Percentiles rank a stretch among this genome's conserved stretches.
Evolutionary conservation across 768 basidiomycete species (phyloP).

Genomic region (Trametes cubensis): DNA sequence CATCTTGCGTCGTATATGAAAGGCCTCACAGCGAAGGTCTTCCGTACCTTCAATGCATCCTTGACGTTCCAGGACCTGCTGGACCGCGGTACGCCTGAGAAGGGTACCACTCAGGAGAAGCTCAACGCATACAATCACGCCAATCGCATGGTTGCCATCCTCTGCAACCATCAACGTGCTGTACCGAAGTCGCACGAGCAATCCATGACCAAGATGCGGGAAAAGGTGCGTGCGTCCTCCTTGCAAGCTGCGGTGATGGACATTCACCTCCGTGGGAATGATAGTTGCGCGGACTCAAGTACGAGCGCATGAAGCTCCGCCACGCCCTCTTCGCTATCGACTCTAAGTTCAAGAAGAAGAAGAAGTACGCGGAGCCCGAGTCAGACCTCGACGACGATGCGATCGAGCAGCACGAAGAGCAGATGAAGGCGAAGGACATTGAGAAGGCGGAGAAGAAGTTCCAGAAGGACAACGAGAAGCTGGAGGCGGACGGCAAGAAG

Average conservation of each 20-base stretch:
- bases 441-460: conserved; percentile 95
- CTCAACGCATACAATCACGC: conserved; percentile 96
- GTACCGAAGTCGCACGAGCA: conserved; percentile 92
- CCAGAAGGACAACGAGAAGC: conserved; percentile 89
- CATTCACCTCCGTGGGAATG: neutral
- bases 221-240: conserved; percentile 63
- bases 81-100: conserved; percentile 68
- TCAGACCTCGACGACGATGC: conserved; percentile 95
- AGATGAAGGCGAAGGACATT: conserved; percentile 75
- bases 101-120: conserved; percentile 90
- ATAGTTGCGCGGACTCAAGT: conserved; percentile 87
- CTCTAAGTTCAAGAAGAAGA: conserved; percentile 78
- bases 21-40: conserved; percentile 97
- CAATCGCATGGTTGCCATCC: conserved; percentile 93
- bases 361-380: conserved; percentile 78
- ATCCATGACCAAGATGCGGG: conserved; percentile 91
- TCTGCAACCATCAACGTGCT: conserved; percentile 98
- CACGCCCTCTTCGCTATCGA: conserved; percentile 82
- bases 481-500: conserved; percentile 68
- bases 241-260: neutral
- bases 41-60: conserved; percentile 99
- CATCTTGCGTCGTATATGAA: conserved; percentile 94
- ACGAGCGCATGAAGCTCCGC: conserved; percentile 96
- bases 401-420: conserved; percentile 78
- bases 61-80: conserved; percentile 92